phyloP scores from a whole-genome alignment of 257 asterid species.

The Sherardia arvensis region DNA sequence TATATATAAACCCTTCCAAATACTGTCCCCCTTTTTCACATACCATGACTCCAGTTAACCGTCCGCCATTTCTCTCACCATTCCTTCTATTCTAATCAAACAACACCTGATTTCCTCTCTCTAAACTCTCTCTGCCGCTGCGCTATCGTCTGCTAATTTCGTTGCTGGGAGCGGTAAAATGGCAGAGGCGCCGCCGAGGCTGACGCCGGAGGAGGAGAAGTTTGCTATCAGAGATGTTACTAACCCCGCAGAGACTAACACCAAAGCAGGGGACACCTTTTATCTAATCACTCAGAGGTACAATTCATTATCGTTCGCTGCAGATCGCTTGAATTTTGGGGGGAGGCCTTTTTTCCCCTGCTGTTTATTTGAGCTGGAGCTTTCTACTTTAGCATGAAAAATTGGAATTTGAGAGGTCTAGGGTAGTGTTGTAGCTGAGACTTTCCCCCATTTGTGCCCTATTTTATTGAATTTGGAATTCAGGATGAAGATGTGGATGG shows the following conservation, averaged over 20 bases:
- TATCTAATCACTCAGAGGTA: constrained; percentile 83
- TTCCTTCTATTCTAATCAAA: too few species aligned
- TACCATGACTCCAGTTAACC: background rate
- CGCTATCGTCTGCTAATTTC: background rate
- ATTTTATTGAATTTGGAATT: constrained; percentile 1
- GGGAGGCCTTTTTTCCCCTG: background rate
- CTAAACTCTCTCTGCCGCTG: background rate
- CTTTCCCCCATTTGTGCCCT: background rate
- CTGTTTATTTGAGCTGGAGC: background rate
- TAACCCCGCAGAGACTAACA: constrained; percentile 66
- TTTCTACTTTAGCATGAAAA: background rate
- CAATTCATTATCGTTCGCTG: background rate
- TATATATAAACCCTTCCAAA: background rate
- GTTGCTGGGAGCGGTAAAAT: constrained; percentile 17
- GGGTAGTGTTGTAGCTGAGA: background rate
- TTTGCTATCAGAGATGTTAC: constrained; percentile 62
- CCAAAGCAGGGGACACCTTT: constrained; percentile 79
- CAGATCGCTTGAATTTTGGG: constrained; percentile 3
- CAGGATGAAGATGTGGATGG: background rate
- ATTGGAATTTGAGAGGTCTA: constrained; percentile 15
- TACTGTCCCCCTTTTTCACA: background rate
- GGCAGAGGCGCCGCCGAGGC: constrained; percentile 65
- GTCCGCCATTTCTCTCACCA: background rate
- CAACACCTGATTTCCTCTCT: background rate
- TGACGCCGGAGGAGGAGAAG: constrained; percentile 93